Evolutionary conservation across 495 filamentous ascomycete genomes (phyloP), one percentile per base, ranked within the genome.

Genomic region (Glonium stellatum): DNA sequence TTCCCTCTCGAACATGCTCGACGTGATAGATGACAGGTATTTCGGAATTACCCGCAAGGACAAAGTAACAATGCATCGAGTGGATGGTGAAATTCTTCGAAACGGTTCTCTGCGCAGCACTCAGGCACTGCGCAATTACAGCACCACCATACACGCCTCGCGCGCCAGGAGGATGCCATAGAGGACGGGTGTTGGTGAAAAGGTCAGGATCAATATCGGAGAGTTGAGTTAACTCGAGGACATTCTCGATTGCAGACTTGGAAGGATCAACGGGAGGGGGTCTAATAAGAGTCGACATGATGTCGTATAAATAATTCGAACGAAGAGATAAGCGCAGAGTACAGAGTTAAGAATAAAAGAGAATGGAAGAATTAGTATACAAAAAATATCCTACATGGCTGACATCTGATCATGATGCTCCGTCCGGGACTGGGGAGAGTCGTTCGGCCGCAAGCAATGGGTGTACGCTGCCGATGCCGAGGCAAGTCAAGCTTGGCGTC

Each of bases 1-100:
- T 80, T n/a, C 93, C 93, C 62, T 92, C 87, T 57, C 93, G 87
- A 35, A 97, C 89, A 51, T 85, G 83, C 75, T 97, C 92, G 34
- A 98, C 93, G 68, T 95, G 85, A 69, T 90, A 98, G 57, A 97
- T 76, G 63, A 98, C 87, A 4, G 93, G 92, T 37, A 95, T 84
- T 42, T 87, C 82, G 8, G 84, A 77, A 70, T 92, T 85, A 31
- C 92, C 93, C 11, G 89, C 90, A 1, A 97, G 85, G 39, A 98
- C 85, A 76, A 98, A 98, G 79, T 96, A 98, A 80, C 92, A 97
- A 79, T 98, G 93, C 89, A 96, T 96, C 73, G 84, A 88, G 76
- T 98, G 92, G 48, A 91, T 80, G 61, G 84, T 79, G 76, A 95
- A 96, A 71, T 88, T 78, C 22, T 76, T 67, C 1, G 87, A 85